Conservation (phyloP, 768 basidiomycete species). For the Amanita exitialis region DNA sequence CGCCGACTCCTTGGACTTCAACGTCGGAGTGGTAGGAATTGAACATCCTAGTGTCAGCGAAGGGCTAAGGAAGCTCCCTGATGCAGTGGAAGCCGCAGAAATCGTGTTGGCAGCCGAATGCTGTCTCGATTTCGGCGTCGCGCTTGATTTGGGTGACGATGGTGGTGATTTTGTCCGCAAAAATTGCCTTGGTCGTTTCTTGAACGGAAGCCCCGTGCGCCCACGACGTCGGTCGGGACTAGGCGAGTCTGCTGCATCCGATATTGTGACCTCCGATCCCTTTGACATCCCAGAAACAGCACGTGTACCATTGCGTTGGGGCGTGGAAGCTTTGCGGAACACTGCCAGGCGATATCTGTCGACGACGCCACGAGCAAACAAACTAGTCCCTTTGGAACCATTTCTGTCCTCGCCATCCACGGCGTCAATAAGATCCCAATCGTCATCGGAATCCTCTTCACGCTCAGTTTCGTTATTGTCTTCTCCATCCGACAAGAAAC, state of each 20-base stretch:
- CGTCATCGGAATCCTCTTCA: conserved; percentile 67
- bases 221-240: conserved; percentile 55
- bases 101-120: conserved; percentile 36
- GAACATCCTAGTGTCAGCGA: conserved; percentile 46
- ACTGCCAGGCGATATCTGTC: conserved; percentile 81
- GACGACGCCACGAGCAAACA: conserved; percentile 87
- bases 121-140: conserved; percentile 17
- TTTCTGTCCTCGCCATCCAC: conserved; percentile 79
- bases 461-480: conserved; percentile 36
- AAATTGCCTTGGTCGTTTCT: conserved; percentile 65
- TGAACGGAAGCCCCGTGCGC: conserved; percentile 59
- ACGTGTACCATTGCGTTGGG: conserved; percentile 35
- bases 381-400: conserved; percentile 66
- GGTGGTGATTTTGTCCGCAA: conserved; percentile 63
- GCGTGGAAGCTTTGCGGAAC: conserved; percentile 75
- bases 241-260: conserved; percentile 32
- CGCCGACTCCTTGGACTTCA: conserved; percentile 76
- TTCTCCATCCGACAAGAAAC: conserved; percentile 48
- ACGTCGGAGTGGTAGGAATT: conserved; percentile 46
- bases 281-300: conserved; percentile 52
- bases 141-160: conserved; percentile 29
- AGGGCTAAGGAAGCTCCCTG: conserved; percentile 47
- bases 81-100: conserved; percentile 27
- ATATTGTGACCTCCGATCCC: conserved; percentile 32
- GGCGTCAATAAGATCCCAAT: conserved; percentile 86